phyloP scores from a whole-genome alignment of 2,329 filamentous ascomycete species.

The Colletotrichum scovillei region DNA sequence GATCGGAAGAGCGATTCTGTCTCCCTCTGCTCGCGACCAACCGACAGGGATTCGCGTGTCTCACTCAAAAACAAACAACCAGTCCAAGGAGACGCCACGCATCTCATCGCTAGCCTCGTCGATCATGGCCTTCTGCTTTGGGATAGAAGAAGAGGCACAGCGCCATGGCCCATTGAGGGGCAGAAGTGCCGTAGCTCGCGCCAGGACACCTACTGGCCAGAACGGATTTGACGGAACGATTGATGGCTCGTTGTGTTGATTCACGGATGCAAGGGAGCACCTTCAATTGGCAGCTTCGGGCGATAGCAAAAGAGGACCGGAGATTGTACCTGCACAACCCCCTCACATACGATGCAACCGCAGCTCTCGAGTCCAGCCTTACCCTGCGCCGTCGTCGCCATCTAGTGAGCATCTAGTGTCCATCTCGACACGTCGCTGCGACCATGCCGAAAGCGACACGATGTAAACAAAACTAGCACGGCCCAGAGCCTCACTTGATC shows the following conservation, averaged over 20 bases:
- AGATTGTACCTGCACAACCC: slow-evolving; percentile 28
- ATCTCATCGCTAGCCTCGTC: slow-evolving; percentile 30
- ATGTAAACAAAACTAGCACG: slow-evolving; percentile 31
- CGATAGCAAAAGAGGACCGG: slow-evolving; percentile 24
- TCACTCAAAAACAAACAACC: slow-evolving; percentile 22
- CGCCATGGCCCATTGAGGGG: not conserved
- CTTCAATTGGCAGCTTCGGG: slow-evolving; percentile 5
- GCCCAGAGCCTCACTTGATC: slow-evolving; percentile 26
- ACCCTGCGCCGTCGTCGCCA: slow-evolving; percentile 11
- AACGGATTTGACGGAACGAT: slow-evolving; percentile 17
- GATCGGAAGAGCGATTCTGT: not conserved
- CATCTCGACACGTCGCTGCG: slow-evolving; percentile 20
- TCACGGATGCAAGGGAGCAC: slow-evolving; percentile 26
- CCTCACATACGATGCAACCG: slow-evolving; percentile 26
- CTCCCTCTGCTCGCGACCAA: slow-evolving; percentile 19
- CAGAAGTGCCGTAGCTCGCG: not conserved
- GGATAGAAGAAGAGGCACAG: not conserved
- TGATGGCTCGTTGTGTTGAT: slow-evolving; percentile 21
- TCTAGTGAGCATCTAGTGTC: not conserved
- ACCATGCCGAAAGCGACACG: slow-evolving; percentile 28
- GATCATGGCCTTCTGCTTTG: slow-evolving; percentile 24
- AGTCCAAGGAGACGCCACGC: not conserved
- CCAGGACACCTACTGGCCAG: slow-evolving; percentile 5
- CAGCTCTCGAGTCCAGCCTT: slow-evolving; percentile 29
- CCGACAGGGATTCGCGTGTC: slow-evolving; percentile 30